Base-by-base conservation (phyloP, 2,329 filamentous ascomycete species). In the Colletotrichum noveboracense region DNA sequence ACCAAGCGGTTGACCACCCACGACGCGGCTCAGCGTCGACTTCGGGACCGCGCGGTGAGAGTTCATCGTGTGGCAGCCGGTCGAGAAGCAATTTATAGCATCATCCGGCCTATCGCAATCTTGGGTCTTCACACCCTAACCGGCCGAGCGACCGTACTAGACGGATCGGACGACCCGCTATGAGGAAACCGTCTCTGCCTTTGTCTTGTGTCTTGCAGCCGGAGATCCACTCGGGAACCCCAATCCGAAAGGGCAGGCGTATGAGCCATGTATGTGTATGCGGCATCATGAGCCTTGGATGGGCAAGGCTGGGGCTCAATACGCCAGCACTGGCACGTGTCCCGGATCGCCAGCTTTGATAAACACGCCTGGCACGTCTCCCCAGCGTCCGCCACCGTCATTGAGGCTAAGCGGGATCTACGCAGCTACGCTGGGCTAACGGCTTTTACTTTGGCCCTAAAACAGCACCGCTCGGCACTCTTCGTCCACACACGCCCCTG, bases 381-480 rank as follows among this genome's bases (percentile, higher is more conserved):
- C 64, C 70, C 43, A 66, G 64, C 43, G 56, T 76, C 58, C 38
- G 58, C 71, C 36, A 38, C 71, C 58, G 60, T 73, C 21, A 10
- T 52, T 56, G 56, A 52, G 36, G 43, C 73, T 75, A 65, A 64
- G 43, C 68, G 70, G 74, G 70, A 76, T 68, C 74, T 65, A 73
- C 73, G 38, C 43, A 76, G 64, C 74, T 65, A 73, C 70, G 62
- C 43, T 64, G 74, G 70, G 48, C 74, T 74, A 73, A 76, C 70
- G 62, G 74, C 70, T 68, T 69, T 58, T 65, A 74, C 74, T 66
- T 62, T 38, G 62, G 70, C 18, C 36, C 74, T 74, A 74, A 68
- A 69, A 52, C 70, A 68, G 64, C 74, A 76, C 38, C 74, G 74
- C 74, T 76, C 74, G 74, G 74, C 74, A 64, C 70, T 72, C 34